Percentiles rank a stretch among this genome's conserved stretches.
These are phyloP conservation scores for Cutaneotrichosporon mucoides DNA, from an alignment of 1,284 basidiomycete species.

Conservation along the genomic window DNA sequence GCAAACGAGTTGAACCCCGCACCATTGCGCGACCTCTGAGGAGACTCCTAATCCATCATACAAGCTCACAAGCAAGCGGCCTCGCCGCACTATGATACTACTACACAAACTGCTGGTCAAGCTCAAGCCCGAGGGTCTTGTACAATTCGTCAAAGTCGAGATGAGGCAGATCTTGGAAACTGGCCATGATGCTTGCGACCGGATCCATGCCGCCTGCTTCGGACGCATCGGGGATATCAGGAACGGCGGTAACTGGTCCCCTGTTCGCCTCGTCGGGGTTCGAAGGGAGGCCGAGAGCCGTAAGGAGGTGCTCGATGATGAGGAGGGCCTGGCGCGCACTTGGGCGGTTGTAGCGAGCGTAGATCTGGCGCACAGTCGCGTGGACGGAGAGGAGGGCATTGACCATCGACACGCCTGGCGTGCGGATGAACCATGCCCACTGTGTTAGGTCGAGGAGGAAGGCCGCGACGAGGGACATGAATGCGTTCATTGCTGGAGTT, in stretches of 20 bases:
- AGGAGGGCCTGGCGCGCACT: constrained; percentile 4
- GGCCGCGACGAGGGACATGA: constrained; percentile 21
- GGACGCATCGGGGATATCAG: not conserved
- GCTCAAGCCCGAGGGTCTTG: constrained; percentile 2
- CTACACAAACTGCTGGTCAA: not conserved
- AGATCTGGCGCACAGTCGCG: constrained; percentile 3
- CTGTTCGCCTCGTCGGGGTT: no score
- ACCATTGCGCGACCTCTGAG: no score
- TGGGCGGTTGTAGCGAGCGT: constrained; percentile 10
- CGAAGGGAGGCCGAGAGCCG: constrained; percentile 4
- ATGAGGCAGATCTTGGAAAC: constrained; percentile 9
- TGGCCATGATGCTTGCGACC: not conserved
- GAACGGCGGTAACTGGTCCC: not conserved
- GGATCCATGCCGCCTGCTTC: not conserved
- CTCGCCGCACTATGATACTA: not conserved
- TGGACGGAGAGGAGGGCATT: constrained; percentile 4
- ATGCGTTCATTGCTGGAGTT: constrained; percentile 19
- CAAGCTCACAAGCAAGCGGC: no score
- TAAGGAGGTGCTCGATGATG: constrained; percentile 11
- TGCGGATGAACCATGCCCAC: constrained; percentile 15
- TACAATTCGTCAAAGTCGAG: constrained; percentile 13
- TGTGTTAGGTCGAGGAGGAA: constrained; percentile 18
- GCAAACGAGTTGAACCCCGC: no score
- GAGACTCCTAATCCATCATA: no score
- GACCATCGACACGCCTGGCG: constrained; percentile 3